These are phyloP conservation scores for Calonectria pauciramosa DNA, from an alignment of 2,329 filamentous ascomycete species.

Conservation along the genomic window DNA sequence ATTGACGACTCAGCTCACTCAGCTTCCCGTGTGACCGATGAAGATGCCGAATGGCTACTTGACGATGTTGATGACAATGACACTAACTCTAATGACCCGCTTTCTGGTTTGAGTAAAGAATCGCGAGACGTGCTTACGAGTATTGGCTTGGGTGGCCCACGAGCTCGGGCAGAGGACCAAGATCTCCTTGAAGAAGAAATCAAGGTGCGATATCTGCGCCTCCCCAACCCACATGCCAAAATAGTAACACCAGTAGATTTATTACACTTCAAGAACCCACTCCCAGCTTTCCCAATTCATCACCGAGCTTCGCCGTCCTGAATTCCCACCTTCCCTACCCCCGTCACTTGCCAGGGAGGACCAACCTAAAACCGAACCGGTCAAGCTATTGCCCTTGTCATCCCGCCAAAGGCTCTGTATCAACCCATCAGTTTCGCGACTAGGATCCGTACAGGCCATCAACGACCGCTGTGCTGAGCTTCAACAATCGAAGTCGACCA, in stretches of 20 bases:
- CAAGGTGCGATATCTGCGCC: conserved; percentile 65
- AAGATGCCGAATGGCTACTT: conserved; percentile 80
- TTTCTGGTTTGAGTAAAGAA: conserved; percentile 78
- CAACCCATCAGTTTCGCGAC: conserved; percentile 82
- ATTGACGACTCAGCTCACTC: conserved; percentile 50
- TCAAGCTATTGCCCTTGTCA: conserved; percentile 87
- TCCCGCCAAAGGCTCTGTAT: conserved; percentile 93
- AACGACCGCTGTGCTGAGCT: conserved; percentile 94
- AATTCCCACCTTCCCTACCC: conserved; percentile 79
- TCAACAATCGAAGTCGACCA: conserved; percentile 74
- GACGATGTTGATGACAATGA: conserved; percentile 74
- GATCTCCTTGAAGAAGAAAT: conserved; percentile 72
- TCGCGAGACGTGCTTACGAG: conserved; percentile 81
- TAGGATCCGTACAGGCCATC: conserved; percentile 82
- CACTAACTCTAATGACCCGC: conserved; percentile 51
- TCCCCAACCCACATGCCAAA: conserved; percentile 12
- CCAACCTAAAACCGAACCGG: conserved; percentile 51
- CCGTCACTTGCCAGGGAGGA: conserved; percentile 50
- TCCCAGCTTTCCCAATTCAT: conserved; percentile 93
- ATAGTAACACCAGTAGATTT: conserved; percentile 70
- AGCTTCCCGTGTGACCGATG: conserved; percentile 53
- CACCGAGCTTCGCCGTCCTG: conserved; percentile 83
- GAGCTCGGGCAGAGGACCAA: conserved; percentile 54
- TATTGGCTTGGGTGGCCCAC: conserved; percentile 62
- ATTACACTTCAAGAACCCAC: conserved; percentile 93